Conservation (phyloP, 441 rosid genomes). For the Omphalea diandra region DNA sequence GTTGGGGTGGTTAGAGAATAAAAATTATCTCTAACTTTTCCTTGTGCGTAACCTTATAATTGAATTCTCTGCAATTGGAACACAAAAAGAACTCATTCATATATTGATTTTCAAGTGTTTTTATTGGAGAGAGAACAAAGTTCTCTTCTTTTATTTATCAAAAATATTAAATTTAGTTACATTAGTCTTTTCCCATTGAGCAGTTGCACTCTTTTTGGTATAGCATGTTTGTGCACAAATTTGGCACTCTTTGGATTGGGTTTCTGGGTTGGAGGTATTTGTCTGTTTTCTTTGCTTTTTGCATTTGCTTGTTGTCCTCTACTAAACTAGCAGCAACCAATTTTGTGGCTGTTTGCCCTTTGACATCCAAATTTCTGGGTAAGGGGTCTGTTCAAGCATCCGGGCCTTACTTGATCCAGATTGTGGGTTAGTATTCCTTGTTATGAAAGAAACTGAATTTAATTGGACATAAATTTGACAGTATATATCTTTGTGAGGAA, state of each 20-base stretch:
- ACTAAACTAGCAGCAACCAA: not conserved
- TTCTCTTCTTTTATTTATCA: slow-evolving; percentile 18
- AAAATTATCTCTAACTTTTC: slow-evolving; percentile 37
- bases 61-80: slow-evolving; percentile 26
- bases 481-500: not conserved
- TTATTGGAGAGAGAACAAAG: slow-evolving; percentile 23
- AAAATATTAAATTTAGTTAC: not conserved
- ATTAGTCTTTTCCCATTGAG: not conserved
- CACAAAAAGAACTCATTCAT: slow-evolving; percentile 22
- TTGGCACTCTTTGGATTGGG: slow-evolving; percentile 6
- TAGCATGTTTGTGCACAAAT: slow-evolving; percentile 1
- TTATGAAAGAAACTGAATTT: not conserved
- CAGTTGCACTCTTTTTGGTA: slow-evolving; percentile 8
- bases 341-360: not conserved
- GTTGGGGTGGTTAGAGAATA: slow-evolving; percentile 39
- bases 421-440: not conserved
- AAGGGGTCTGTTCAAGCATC: not conserved
- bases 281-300: slow-evolving; percentile 3
- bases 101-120: slow-evolving; percentile 18
- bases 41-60: slow-evolving; percentile 32
- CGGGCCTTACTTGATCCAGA: not conserved
- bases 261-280: slow-evolving; percentile 4
- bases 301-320: not conserved
- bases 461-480: too few relatives aligned
- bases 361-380: not conserved